Evolutionary conservation across 164 flowering plant species (phyloP).

Genomic region (Liriodendron chinense): DNA sequence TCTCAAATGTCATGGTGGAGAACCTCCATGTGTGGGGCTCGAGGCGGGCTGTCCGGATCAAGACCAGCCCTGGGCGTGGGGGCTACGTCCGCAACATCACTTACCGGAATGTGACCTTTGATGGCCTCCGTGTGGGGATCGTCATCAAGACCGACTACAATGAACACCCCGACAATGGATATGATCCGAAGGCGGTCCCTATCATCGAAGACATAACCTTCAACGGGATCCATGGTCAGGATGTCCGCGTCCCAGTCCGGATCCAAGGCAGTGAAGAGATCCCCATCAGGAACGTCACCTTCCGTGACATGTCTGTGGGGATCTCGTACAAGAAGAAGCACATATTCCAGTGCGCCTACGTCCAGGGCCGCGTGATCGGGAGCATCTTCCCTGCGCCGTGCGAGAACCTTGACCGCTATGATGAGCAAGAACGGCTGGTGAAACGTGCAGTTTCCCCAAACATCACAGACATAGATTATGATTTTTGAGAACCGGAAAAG

Average conservation of each 20-base stretch:
- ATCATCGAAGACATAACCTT: conserved; percentile 59
- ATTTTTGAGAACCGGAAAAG: conserved; percentile 30
- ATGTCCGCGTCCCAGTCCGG: conserved; percentile 92
- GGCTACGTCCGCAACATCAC: conserved; percentile 73
- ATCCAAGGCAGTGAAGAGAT: conserved; percentile 92
- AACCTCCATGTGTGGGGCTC: conserved; percentile 80
- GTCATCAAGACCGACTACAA: conserved; percentile 92
- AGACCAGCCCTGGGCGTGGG: conserved; percentile 88
- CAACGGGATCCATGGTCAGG: conserved; percentile 74
- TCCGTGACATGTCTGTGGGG: conserved; percentile 88
- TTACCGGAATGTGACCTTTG: conserved; percentile 71
- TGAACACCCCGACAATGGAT: conserved; percentile 87
- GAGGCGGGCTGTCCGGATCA: conserved; percentile 84
- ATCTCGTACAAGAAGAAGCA: conserved; percentile 87
- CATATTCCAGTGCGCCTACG: conserved; percentile 86
- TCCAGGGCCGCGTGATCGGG: conserved; percentile 84
- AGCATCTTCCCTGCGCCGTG: conserved; percentile 84
- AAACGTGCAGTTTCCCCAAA: conserved; percentile 62
- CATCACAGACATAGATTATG: conserved; percentile 73
- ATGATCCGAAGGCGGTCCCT: conserved; percentile 75
- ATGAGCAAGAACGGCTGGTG: conserved; percentile 58
- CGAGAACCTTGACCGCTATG: conserved; percentile 76
- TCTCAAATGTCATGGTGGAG: conserved; percentile 80
- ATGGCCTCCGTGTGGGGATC: conserved; percentile 83
- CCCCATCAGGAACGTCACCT: conserved; percentile 71